Evolutionary conservation across 2,329 filamentous ascomycete species (phyloP), one percentile per base, ranked within the genome.

Genomic region (Magnaporthiopsis incrustans): DNA sequence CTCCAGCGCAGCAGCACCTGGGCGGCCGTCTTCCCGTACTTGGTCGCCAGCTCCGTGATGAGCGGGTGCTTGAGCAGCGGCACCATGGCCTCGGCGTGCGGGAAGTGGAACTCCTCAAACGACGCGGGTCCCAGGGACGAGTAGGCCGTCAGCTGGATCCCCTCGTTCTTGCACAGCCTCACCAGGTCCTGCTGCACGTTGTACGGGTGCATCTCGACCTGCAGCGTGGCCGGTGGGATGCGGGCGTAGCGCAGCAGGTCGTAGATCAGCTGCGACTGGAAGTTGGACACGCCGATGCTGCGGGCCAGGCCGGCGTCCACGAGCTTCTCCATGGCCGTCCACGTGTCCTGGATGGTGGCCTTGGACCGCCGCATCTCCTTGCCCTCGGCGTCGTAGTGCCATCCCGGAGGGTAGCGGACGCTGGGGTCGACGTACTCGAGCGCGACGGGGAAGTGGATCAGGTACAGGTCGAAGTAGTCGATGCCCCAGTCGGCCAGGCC

Each of bases 181-280:
- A 95, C 75, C 63, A 96, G 84, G 63, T 86, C 82, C 66, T 81
- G 77, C 82, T 96, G 91, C 66, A 90, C 88, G 65, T 94, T 85
- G 83, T 93, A 95, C 32, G 91, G 91, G 82, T 96, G 92, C 80
- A 94, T 90, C 82, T 96, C 91, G 76, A 96, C 88, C 82, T 96
- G 92, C 66, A 95, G 87, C 57, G 89, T 88, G 56, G 90, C 89
- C 11, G 91, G 90, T 59, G 82, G 82, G 76, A 92, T 85, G 71
- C 84, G 85, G 67, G 90, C 90, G 77, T 92, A 91, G 71, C 89
- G 86, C 73, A 94, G 83, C 69, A 93, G 79, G 77, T 95, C 91
- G 76, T 93, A 89, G 72, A 96, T 77, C 68, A 91, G 81, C 77
- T 89, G 85, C 60, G 84, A 85, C 77, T 89, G 89, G 85, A 92